These are phyloP conservation scores for Ogataea henricii DNA, from an alignment of 805 yeast genomes.

Conservation along the genomic window DNA sequence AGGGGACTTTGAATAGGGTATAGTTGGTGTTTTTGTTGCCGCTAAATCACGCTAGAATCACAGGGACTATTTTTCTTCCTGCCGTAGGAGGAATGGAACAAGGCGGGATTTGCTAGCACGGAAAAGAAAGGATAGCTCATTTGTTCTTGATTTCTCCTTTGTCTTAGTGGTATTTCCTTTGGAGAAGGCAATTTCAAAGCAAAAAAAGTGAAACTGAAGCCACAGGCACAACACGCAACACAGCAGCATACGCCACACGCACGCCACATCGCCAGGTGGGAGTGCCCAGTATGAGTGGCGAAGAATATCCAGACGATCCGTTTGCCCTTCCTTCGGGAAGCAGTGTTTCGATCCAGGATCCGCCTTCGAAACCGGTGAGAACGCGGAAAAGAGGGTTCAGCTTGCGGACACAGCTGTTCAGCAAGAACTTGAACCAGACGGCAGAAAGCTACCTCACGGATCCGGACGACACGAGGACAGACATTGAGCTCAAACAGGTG, in stretches of 20 bases:
- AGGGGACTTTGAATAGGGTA: not conserved
- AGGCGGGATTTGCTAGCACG: not conserved
- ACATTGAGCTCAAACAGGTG: constrained; percentile 35
- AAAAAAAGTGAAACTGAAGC: too few species aligned
- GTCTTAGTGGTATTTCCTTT: too few species aligned
- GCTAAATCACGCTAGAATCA: too few species aligned
- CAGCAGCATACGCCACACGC: too few species aligned
- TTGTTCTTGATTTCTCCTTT: too few species aligned
- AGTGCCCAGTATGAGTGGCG: not conserved
- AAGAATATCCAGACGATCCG: constrained; percentile 1
- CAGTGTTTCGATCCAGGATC: constrained; percentile 7
- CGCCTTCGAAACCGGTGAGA: constrained; percentile 30
- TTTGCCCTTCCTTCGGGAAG: not conserved
- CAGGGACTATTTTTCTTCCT: too few species aligned
- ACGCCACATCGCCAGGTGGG: not conserved
- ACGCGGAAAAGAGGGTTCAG: constrained; percentile 66
- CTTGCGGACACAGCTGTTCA: constrained; percentile 64
- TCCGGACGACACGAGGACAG: constrained; percentile 6
- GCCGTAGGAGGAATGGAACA: not conserved
- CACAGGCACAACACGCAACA: too few species aligned
- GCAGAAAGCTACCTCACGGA: constrained; percentile 19
- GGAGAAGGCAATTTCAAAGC: too few species aligned
- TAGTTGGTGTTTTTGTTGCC: too few species aligned
- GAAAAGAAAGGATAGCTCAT: not conserved
- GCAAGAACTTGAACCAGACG: constrained; percentile 37